These are phyloP conservation scores for Tausonia pullulans DNA, from an alignment of 1,284 basidiomycete genomes.

Conservation along the genomic window DNA sequence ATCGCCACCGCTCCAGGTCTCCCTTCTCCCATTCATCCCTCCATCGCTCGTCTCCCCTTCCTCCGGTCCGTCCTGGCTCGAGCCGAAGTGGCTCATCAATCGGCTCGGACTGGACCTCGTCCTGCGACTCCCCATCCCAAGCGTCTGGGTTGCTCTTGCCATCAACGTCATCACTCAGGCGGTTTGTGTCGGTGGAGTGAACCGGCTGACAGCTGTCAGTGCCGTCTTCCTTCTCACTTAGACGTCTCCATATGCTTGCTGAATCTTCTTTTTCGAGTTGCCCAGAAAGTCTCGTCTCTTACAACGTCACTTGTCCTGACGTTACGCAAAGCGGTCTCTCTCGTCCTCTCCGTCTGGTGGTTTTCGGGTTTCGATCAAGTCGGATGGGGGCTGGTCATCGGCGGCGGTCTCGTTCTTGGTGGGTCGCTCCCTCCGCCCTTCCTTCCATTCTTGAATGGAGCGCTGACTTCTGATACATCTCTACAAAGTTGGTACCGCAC, in stretches of 20 bases:
- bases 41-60: conserved; percentile 21
- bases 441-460: too few relatives aligned
- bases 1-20: conserved; percentile 24
- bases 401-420: conserved; percentile 33
- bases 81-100: neutral
- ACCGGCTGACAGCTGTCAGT: conserved; percentile 55
- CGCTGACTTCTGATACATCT: too few relatives aligned
- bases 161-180: conserved; percentile 78
- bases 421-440: conserved; percentile 1
- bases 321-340: conserved; percentile 75
- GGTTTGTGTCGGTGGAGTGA: conserved; percentile 80
- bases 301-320: conserved; percentile 81
- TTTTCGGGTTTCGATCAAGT: conserved; percentile 14
- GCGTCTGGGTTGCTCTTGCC: conserved; percentile 52
- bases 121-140: conserved; percentile 41
- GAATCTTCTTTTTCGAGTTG: neutral
- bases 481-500: too few relatives aligned
- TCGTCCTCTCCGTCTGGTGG: conserved; percentile 45
- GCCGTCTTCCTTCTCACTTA: neutral
- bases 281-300: conserved; percentile 52
- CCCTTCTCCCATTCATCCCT: conserved; percentile 12
- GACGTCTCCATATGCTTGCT: neutral
- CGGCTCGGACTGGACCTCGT: conserved; percentile 8
- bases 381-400: conserved; percentile 27
- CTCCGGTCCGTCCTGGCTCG: conserved; percentile 1